Base-by-base conservation (phyloP, 345 rosid genomes). In the Populus nigra region DNA sequence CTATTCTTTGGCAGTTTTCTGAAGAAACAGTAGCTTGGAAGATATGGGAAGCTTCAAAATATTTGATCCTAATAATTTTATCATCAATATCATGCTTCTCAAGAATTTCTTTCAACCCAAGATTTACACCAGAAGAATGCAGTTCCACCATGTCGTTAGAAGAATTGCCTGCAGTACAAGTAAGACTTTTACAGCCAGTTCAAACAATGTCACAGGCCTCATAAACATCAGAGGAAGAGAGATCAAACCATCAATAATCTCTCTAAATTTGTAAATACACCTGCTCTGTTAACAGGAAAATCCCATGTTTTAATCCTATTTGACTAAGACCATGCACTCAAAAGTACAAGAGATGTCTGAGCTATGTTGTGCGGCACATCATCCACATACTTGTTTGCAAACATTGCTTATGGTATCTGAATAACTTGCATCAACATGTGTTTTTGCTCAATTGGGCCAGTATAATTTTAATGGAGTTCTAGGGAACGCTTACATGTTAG, bases 41-140 rank as follows among this genome's bases (percentile, higher is more conserved):
- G 5, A 95, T 91, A 78, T 87, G 88, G 38, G 85, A 63, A 78
- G 97, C 97, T 69, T 90, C 89, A 81, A 77, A 82, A 76, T 83
- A 67, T 65, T 82, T 88, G 33, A 25, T 71, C 38, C 80, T 85
- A 38, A 85, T 65, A 43, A 85, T 72, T 75, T 77, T 84, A 82
- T 71, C 81, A 77, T 84, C 66, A 71, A 12, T 33, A 47, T 86
- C 87, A 5, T 81, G 78, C 73, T 76, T 85, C 79, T 49, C 65
- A 33, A 92, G 88, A 78, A 92, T 79, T 74, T 76, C 94, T 81
- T 89, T 90, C 84, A 93, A 83, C 69, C 98, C 97, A 76, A 83
- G 89, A 75, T 69, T 91, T 12, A 68, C 25, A 65, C 36, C 76
- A 45, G 36, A 75, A 49, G 82, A 67, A 79, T 78, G 86, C 79